Percentiles rank a stretch among this genome's conserved stretches.
These are phyloP conservation scores for Acanthamoeba sp. DNA, from an alignment of 208 protist species.

Conservation along the genomic window DNA sequence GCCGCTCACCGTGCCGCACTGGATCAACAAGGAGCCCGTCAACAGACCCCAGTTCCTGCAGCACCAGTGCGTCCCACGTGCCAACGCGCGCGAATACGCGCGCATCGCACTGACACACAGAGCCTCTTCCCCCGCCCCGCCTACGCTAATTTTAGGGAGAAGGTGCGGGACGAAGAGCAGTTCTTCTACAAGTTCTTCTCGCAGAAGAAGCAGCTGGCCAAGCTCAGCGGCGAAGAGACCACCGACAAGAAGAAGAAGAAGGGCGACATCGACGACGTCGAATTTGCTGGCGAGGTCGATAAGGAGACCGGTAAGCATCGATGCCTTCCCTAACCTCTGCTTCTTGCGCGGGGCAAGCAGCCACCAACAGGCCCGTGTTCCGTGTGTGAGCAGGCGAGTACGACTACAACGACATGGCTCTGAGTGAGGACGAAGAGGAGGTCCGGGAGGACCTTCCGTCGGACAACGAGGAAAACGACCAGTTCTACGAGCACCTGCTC, in stretches of 20 bases:
- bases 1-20: slow-evolving; percentile 17
- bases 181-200: slow-evolving; percentile 77
- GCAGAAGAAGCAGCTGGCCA: slow-evolving; percentile 49
- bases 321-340: too few relatives aligned
- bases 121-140: too few relatives aligned
- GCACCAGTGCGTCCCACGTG: background rate
- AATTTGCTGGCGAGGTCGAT: background rate
- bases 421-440: slow-evolving; percentile 67
- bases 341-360: background rate
- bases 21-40: slow-evolving; percentile 50
- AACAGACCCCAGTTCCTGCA: slow-evolving; percentile 43
- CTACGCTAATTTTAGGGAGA: too few relatives aligned
- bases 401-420: slow-evolving; percentile 57
- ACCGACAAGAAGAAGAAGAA: slow-evolving; percentile 21
- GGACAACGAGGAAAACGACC: slow-evolving; percentile 58
- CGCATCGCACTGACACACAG: background rate
- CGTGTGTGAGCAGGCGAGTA: slow-evolving; percentile 28
- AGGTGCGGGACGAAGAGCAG: slow-evolving; percentile 63
- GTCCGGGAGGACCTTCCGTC: background rate
- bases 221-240: background rate
- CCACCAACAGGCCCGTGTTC: background rate
- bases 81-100: background rate
- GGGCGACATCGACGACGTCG: background rate
- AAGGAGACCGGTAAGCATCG: background rate
- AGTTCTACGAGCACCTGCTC: slow-evolving; percentile 71